phyloP scores from a whole-genome alignment of 2,329 filamentous ascomycete species.

The Cryphonectria carpinicola region DNA sequence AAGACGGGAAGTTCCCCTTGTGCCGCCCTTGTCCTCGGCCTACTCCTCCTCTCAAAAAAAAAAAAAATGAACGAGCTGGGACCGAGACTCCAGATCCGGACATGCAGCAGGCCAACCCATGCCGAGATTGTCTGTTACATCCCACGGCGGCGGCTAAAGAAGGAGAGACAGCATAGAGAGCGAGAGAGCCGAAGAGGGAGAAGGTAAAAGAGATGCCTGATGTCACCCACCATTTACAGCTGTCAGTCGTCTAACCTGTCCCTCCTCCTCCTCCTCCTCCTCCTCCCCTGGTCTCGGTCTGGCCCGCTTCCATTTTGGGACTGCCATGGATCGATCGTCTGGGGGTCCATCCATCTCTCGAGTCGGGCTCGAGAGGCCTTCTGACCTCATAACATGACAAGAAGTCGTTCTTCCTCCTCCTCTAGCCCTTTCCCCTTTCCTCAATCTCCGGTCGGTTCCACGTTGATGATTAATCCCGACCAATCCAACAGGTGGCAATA shows the following conservation, averaged over 20 bases:
- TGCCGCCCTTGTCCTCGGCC: background rate
- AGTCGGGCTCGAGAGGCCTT: background rate
- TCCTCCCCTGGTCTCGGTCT: conserved; percentile 3
- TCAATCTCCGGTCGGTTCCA: background rate
- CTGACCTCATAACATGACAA: background rate
- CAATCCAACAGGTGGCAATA: background rate
- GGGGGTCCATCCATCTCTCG: background rate
- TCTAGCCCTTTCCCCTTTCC: background rate
- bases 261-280: background rate
- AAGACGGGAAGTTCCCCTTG: background rate
- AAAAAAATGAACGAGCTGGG: background rate
- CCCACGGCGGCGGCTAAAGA: background rate
- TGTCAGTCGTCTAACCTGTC: conserved; percentile 1
- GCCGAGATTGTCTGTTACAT: conserved; percentile 1
- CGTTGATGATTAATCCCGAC: background rate
- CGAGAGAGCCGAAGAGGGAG: background rate
- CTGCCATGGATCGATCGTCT: background rate
- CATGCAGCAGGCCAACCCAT: background rate
- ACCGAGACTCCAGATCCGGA: background rate
- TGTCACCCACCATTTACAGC: background rate
- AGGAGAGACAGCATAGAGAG: background rate
- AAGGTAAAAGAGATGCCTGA: background rate
- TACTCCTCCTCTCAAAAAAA: background rate
- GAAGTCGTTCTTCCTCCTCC: background rate
- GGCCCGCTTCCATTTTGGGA: background rate